Percentiles rank a stretch among this genome's conserved stretches.
These are phyloP conservation scores for Brasenia schreberi DNA, from an alignment of 164 flowering plant genomes.

Conservation along the genomic window DNA sequence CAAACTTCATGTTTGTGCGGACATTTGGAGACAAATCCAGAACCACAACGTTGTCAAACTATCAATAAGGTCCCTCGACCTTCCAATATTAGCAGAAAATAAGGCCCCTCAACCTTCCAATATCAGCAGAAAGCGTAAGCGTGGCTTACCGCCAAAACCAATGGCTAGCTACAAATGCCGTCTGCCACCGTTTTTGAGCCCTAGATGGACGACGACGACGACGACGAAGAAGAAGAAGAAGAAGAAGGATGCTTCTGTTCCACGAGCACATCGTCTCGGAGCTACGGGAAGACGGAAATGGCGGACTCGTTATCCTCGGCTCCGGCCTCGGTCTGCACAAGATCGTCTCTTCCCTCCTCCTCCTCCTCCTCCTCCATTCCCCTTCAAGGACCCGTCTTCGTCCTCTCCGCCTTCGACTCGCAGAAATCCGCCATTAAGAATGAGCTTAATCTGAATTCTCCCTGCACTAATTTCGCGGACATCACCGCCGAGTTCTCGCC, in stretches of 20 bases:
- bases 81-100: neutral
- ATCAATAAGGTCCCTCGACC: neutral
- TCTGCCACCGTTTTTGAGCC: neutral
- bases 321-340: conserved; percentile 71
- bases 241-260: conserved; percentile 49
- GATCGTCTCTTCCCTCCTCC: conserved; percentile 61
- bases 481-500: conserved; percentile 70
- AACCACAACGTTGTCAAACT: no score
- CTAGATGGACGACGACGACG: neutral
- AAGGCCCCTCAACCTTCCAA: neutral
- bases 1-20: no score
- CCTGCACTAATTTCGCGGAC: conserved; percentile 22
- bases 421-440: conserved; percentile 30
- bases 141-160: neutral
- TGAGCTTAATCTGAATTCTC: conserved; percentile 4
- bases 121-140: neutral
- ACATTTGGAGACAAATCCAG: no score
- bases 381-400: conserved; percentile 58
- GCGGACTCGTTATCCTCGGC: conserved; percentile 70
- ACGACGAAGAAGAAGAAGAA: neutral
- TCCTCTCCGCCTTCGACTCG: conserved; percentile 57
- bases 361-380: conserved; percentile 43
- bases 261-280: conserved; percentile 77
- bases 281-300: conserved; percentile 55
- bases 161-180: neutral